Conservation (phyloP, 1,284 basidiomycete genomes). For the Rhodotorula sp. region DNA sequence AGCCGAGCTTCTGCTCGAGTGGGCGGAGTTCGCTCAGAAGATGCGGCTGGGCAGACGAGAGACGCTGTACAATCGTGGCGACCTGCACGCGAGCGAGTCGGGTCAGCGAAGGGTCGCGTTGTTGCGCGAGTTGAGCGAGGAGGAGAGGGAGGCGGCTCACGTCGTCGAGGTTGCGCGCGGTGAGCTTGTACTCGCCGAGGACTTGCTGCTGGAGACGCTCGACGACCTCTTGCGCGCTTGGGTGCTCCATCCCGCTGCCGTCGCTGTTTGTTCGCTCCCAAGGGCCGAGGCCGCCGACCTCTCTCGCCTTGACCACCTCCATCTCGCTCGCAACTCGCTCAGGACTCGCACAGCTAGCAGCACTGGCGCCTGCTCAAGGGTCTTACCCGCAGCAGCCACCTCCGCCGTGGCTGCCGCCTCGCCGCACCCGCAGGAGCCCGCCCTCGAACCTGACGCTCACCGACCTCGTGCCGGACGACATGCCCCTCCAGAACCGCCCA, state of each 20-base stretch:
- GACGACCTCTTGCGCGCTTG: constrained; percentile 19
- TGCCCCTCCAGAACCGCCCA: constrained; percentile 4
- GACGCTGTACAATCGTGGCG: constrained; percentile 44
- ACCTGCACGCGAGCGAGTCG: constrained; percentile 44
- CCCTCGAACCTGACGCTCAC: background rate
- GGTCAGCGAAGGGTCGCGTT: constrained; percentile 40
- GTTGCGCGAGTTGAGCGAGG: constrained; percentile 52
- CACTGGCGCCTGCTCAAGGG: background rate
- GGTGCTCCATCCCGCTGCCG: background rate
- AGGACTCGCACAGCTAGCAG: background rate
- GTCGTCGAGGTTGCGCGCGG: constrained; percentile 66
- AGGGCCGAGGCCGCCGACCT: background rate
- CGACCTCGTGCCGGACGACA: background rate
- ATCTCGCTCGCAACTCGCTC: background rate
- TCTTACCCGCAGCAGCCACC: background rate
- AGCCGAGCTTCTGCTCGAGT: constrained; percentile 90
- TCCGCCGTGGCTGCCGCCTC: background rate
- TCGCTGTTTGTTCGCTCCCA: background rate
- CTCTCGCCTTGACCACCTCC: background rate
- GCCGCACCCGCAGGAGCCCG: background rate
- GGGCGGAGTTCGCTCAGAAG: constrained; percentile 75
- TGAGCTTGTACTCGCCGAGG: constrained; percentile 75
- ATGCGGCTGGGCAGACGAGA: constrained; percentile 67
- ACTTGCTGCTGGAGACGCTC: constrained; percentile 64
- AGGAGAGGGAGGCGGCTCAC: constrained; percentile 50